phyloP scores from a whole-genome alignment of 441 rosid species.

The Eruca vesicaria region DNA sequence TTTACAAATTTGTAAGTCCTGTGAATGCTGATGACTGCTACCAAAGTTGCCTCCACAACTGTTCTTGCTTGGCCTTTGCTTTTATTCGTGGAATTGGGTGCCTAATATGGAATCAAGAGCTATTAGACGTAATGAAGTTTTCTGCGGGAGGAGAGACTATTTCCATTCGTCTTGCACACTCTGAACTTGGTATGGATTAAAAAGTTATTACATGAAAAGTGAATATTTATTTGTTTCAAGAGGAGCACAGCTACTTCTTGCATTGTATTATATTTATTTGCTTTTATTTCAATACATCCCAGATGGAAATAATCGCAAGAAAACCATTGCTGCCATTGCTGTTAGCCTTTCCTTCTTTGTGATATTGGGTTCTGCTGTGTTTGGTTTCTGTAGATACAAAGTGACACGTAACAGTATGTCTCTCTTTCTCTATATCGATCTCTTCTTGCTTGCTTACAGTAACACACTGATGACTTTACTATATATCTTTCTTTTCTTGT shows the following conservation, averaged over 20 bases:
- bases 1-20: constrained; percentile 13
- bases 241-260: no score
- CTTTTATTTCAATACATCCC: neutral
- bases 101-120: constrained; percentile 54
- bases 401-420: constrained; percentile 1
- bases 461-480: neutral
- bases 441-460: neutral
- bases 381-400: constrained; percentile 13
- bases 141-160: constrained; percentile 34
- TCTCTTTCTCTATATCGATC: neutral
- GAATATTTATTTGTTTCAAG: no score
- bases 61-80: constrained; percentile 46
- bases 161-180: constrained; percentile 50
- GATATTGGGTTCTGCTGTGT: neutral
- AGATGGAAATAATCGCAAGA: neutral
- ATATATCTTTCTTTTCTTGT: neutral
- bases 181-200: no score
- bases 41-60: constrained; percentile 43
- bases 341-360: constrained; percentile 5
- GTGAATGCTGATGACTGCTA: constrained; percentile 32
- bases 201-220: no score
- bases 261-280: neutral
- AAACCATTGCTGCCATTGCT: neutral
- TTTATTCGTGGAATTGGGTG: constrained; percentile 48
- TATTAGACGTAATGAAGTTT: constrained; percentile 54